Evolutionary conservation across 2,329 filamentous ascomycete species (phyloP).

Genomic region (Teratosphaeria destructans): DNA sequence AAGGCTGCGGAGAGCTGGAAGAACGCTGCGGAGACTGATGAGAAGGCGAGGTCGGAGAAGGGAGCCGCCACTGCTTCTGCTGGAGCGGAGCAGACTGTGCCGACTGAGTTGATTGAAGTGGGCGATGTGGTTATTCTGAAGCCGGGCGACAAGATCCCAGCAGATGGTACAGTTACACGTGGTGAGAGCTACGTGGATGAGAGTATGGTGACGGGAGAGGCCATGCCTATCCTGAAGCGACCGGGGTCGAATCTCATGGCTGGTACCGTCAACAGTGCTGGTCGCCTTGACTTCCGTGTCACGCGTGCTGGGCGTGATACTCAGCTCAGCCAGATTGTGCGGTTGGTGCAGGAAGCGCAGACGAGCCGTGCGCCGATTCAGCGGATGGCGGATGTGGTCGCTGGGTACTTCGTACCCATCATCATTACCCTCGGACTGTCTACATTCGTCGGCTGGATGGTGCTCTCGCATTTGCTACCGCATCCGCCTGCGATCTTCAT

Average conservation of each 20-base stretch:
- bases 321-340: slow-evolving; percentile 94
- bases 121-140: slow-evolving; percentile 87
- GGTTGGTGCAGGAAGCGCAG: slow-evolving; percentile 94
- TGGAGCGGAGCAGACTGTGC: slow-evolving; percentile 74
- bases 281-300: slow-evolving; percentile 83
- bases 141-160: slow-evolving; percentile 92
- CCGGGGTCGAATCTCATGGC: slow-evolving; percentile 73
- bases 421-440: slow-evolving; percentile 75
- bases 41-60: slow-evolving; percentile 26
- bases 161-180: slow-evolving; percentile 75
- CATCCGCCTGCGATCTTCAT: slow-evolving; percentile 85
- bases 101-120: slow-evolving; percentile 87
- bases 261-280: slow-evolving; percentile 90
- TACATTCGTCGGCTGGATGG: slow-evolving; percentile 90
- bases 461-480: slow-evolving; percentile 74
- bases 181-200: slow-evolving; percentile 93
- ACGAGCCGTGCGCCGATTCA: slow-evolving; percentile 92
- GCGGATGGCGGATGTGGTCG: slow-evolving; percentile 77
- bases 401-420: slow-evolving; percentile 85
- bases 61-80: slow-evolving; percentile 40
- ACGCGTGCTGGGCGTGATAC: slow-evolving; percentile 89
- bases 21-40: slow-evolving; percentile 34
- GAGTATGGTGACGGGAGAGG: slow-evolving; percentile 97
- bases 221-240: slow-evolving; percentile 86
- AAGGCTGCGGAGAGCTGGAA: slow-evolving; percentile 79